Evolutionary conservation across 1,284 basidiomycete species (phyloP).

Genomic region (Leccinum idahoense): DNA sequence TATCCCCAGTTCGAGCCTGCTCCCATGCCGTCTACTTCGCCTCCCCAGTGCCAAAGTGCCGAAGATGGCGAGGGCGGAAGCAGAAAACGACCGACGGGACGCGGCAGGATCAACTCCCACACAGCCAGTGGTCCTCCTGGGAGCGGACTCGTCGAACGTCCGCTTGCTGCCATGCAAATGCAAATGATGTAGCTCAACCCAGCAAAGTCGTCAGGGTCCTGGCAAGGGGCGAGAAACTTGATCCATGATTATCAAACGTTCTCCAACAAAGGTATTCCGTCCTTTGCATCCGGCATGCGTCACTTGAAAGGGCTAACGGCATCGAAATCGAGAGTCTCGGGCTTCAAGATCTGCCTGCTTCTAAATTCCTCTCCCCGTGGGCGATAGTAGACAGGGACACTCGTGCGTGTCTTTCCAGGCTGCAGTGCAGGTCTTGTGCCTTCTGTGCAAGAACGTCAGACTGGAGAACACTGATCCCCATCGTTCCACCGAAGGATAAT

Average conservation of each 20-base stretch:
- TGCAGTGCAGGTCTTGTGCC: constrained; percentile 16
- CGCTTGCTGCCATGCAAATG: constrained; percentile 64
- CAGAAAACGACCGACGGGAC: constrained; percentile 27
- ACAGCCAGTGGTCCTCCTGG: constrained; percentile 15
- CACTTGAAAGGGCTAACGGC: neutral
- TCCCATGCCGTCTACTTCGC: constrained; percentile 13
- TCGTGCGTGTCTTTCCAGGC: constrained; percentile 21
- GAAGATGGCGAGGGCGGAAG: constrained; percentile 30
- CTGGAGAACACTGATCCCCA: constrained; percentile 15
- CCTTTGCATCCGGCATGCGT: neutral
- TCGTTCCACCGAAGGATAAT: constrained; percentile 21
- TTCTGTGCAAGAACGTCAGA: constrained; percentile 11
- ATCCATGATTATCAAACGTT: constrained; percentile 29
- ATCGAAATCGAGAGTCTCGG: constrained; percentile 16
- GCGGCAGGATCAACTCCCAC: constrained; percentile 28
- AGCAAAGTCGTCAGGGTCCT: constrained; percentile 70
- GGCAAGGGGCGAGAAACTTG: constrained; percentile 75
- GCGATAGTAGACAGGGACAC: constrained; percentile 20
- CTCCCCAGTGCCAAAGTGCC: constrained; percentile 21
- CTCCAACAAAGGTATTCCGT: constrained; percentile 15
- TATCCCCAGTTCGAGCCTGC: constrained; percentile 51
- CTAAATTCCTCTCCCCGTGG: constrained; percentile 8
- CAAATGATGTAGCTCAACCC: constrained; percentile 70
- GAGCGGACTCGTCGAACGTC: constrained; percentile 56
- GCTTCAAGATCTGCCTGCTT: constrained; percentile 18